A percentile compares a stretch with the other conserved stretches of the same genome.
Conservation (phyloP, 1,284 basidiomycete species). For the Papiliotrema nemorosa region DNA sequence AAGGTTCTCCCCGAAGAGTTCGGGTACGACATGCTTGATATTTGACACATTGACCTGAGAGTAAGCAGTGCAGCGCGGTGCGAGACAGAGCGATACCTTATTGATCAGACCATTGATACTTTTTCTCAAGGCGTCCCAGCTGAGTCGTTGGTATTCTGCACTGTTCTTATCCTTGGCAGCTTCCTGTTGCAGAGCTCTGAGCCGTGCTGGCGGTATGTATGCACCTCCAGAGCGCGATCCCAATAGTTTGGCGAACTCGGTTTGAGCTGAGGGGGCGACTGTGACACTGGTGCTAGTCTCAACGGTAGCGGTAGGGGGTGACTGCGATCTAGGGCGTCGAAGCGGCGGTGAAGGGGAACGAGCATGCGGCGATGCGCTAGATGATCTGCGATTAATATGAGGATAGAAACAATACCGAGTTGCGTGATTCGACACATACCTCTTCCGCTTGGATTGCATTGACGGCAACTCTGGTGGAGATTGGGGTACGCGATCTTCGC, state of each 20-base stretch:
- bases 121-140: constrained; percentile 97
- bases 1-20: constrained; percentile 87
- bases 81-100: constrained; percentile 54
- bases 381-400: constrained; percentile 31
- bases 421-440: constrained; percentile 25
- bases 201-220: constrained; percentile 90
- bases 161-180: constrained; percentile 77
- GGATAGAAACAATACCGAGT: background rate
- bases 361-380: constrained; percentile 39
- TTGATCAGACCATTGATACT: constrained; percentile 99
- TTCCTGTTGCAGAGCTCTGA: constrained; percentile 87
- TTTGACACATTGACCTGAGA: constrained; percentile 77
- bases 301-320: constrained; percentile 16
- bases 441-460: constrained; percentile 49
- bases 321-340: constrained; percentile 41
- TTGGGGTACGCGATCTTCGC: too few relatives aligned
- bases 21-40: constrained; percentile 95
- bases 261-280: constrained; percentile 61
- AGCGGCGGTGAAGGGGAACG: constrained; percentile 45
- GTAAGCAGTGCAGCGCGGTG: background rate
- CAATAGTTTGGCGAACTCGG: constrained; percentile 73
- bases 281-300: constrained; percentile 48
- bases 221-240: constrained; percentile 80
- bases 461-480: too few relatives aligned
- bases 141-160: constrained; percentile 89